Base-by-base conservation (phyloP, 805 yeast genomes). In the Wickerhamomyces xylosicus region DNA sequence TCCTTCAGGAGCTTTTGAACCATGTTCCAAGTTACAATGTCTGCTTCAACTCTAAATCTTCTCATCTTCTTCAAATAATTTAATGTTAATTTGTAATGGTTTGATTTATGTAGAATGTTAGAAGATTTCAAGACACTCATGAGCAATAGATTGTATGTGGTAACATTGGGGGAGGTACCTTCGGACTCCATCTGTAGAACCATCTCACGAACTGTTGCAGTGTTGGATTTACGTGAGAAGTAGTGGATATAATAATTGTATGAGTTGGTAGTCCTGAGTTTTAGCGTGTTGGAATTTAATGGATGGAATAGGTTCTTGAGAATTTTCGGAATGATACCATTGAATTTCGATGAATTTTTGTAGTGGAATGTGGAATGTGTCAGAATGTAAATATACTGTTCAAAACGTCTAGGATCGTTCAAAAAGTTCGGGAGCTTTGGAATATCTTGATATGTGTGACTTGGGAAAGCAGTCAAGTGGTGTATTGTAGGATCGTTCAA, bases 161-260 rank as follows among this genome's bases (percentile, higher is more conserved):
- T 54, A 3, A 64, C 54, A 41, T 63, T 60, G 15, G 67, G 67
- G 8, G 34, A 27, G 13, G 57, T 37, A 2, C 53, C 48, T 41
- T 58, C 63, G 3, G 53, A 37, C 31, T 53, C 56, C 69, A 71
- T 65, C 44, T 67, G 69, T 1, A 56, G 53, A 31, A 67, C 52
- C 3, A 64, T 47, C 36, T 63, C 66, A 34, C 64, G 54, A 43
- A 70, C 60, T 3, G 66, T 55, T 0, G 65, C 64, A 34, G 63
- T 53, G 48, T 71, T 72, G 42, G 55, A 54, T 32, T 56, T 57
- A 15, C 46, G 42, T 16, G 62, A 52, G 45, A 59, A 69, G 47
- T 56, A 69, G 37, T 57, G 62, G 1, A 72, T 58, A 14, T 57
- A 47, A 41, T 60, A 59, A 43, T 68, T 68, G 45, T 53, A 69